Conservation (phyloP, 345 rosid species). For the Toxicodendron radicans region DNA sequence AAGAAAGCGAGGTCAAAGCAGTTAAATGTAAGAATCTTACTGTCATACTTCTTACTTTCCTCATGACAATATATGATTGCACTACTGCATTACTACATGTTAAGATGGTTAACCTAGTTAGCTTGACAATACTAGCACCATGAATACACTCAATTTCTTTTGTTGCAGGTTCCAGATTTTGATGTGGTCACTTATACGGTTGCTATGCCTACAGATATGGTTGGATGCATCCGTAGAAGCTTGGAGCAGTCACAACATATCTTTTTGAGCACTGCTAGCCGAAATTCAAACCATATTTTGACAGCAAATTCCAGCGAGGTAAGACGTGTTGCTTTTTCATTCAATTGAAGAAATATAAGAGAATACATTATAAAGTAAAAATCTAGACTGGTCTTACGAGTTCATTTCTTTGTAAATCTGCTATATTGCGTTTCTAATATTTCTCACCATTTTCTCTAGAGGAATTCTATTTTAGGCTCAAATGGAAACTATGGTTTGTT, state of each 20-base stretch:
- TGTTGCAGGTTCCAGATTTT: constrained; percentile 37
- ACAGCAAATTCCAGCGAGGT: constrained; percentile 19
- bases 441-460: constrained; percentile 14
- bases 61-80: not conserved
- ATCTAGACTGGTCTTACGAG: not conserved
- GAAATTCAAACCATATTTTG: not conserved
- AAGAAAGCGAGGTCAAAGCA: constrained; percentile 31
- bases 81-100: not conserved
- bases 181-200: constrained; percentile 28
- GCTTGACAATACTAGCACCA: not conserved
- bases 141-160: constrained; percentile 8
- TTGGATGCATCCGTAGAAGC: constrained; percentile 30
- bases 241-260: constrained; percentile 25
- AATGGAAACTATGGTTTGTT: not conserved
- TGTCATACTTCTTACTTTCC: not conserved
- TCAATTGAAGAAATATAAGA: not conserved
- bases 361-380: not conserved
- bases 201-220: constrained; percentile 31
- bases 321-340: not conserved
- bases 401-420: not conserved
- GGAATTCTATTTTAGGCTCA: constrained; percentile 2
- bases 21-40: constrained; percentile 24
- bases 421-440: not conserved
- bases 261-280: constrained; percentile 16
- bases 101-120: not conserved